Percentiles rank a stretch among this genome's conserved stretches.
Conservation (phyloP, 768 basidiomycete species). For the Naganishia vaughanmartiniae region DNA sequence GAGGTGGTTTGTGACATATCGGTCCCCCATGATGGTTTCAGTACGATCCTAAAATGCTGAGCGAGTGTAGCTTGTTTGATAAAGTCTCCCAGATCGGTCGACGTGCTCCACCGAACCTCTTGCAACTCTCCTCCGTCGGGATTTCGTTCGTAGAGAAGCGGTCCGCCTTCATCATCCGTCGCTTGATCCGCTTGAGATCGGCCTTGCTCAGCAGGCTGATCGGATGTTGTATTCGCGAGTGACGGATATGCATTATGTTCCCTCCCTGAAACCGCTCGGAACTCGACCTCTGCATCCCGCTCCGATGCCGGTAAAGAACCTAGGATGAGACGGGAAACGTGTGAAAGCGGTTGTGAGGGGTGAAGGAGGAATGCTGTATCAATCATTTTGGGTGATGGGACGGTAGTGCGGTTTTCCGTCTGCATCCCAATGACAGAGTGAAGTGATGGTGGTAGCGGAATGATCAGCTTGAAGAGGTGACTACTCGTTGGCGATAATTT, state of each 20-base stretch:
- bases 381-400: slow-evolving; percentile 38
- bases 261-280: slow-evolving; percentile 46
- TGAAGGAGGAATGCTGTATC: slow-evolving; percentile 62
- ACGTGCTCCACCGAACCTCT: slow-evolving; percentile 61
- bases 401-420: too few species aligned
- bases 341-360: slow-evolving; percentile 67
- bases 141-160: slow-evolving; percentile 39
- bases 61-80: slow-evolving; percentile 63
- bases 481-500: slow-evolving; percentile 64
- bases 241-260: slow-evolving; percentile 43
- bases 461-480: slow-evolving; percentile 66
- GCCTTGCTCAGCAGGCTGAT: slow-evolving; percentile 49
- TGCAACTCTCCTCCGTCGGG: slow-evolving; percentile 39
- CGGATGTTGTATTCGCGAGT: slow-evolving; percentile 41
- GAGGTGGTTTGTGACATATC: background rate
- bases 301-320: slow-evolving; percentile 49
- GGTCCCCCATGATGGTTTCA: slow-evolving; percentile 49
- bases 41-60: slow-evolving; percentile 59
- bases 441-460: slow-evolving; percentile 55
- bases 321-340: slow-evolving; percentile 62
- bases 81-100: slow-evolving; percentile 67
- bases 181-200: slow-evolving; percentile 56
- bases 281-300: slow-evolving; percentile 44
- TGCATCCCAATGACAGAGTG: background rate
- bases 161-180: slow-evolving; percentile 50